A percentile compares a stretch with the other conserved stretches of the same genome.
phyloP scores from a whole-genome alignment of 148 eudicot genomes.

The Gaultheria prostrata region DNA sequence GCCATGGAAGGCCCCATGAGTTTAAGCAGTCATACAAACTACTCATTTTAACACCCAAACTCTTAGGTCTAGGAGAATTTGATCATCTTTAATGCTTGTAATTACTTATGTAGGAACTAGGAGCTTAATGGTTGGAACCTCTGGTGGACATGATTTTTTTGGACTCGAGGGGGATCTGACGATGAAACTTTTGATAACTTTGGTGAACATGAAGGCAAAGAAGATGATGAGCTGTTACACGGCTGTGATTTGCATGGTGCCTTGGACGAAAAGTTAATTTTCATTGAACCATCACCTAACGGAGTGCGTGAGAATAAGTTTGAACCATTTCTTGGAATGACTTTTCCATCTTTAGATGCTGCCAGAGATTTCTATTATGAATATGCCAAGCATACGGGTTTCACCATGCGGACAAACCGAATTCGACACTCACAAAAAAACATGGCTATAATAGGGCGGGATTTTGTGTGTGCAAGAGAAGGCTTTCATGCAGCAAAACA shows the following conservation, averaged over 20 bases:
- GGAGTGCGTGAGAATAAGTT: background rate
- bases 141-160: conserved; percentile 2
- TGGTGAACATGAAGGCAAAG: conserved; percentile 9
- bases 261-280: background rate
- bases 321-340: conserved; percentile 4
- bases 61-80: background rate
- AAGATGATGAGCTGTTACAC: conserved; percentile 12
- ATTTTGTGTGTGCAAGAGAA: conserved; percentile 9
- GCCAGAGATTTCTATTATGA: conserved; percentile 14
- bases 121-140: conserved; percentile 9
- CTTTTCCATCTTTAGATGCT: conserved; percentile 8
- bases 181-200: conserved; percentile 3
- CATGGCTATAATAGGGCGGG: conserved; percentile 12
- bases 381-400: conserved; percentile 12
- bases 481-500: conserved; percentile 15
- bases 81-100: background rate
- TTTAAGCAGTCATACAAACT: background rate
- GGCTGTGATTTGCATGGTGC: conserved; percentile 5
- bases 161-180: background rate
- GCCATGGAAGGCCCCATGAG: background rate
- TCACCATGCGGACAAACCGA: conserved; percentile 12
- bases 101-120: conserved; percentile 3
- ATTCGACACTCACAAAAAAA: conserved; percentile 11
- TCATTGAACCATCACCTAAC: background rate
- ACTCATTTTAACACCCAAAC: background rate